Conservation (phyloP, 2,329 filamentous ascomycete genomes). For the Huntiella bhutanensis region DNA sequence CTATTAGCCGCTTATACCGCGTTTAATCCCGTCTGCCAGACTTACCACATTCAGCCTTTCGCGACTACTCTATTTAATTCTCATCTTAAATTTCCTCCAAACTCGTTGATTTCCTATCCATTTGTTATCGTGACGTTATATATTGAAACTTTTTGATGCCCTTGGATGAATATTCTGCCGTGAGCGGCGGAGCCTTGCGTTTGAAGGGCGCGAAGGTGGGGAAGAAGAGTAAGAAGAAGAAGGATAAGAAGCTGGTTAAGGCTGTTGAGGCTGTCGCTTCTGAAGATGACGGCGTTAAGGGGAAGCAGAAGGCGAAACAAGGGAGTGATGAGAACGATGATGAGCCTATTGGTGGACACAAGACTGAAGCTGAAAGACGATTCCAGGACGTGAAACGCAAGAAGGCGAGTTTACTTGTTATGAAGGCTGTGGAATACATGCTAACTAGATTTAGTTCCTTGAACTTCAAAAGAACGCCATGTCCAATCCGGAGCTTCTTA, state of each 20-base stretch:
- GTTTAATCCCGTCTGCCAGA: too few species aligned
- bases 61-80: too few species aligned
- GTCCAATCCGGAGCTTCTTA: constrained; percentile 55
- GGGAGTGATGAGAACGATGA: not conserved
- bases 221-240: constrained; percentile 49
- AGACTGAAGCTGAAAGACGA: constrained; percentile 69
- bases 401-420: constrained; percentile 37
- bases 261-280: constrained; percentile 14
- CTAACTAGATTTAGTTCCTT: constrained; percentile 39
- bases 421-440: not conserved
- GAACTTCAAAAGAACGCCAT: constrained; percentile 48
- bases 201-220: constrained; percentile 58
- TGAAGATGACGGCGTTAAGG: not conserved
- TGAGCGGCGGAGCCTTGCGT: constrained; percentile 55
- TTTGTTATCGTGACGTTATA: too few species aligned
- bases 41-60: too few species aligned
- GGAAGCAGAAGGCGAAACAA: not conserved
- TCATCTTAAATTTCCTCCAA: too few species aligned
- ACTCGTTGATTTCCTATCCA: too few species aligned
- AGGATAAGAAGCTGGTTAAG: constrained; percentile 30
- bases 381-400: constrained; percentile 68
- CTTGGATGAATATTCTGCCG: constrained; percentile 52
- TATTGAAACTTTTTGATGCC: constrained; percentile 31
- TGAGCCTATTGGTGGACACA: constrained; percentile 21
- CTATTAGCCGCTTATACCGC: not conserved